Conservation (phyloP, 2,329 filamentous ascomycete genomes). For the Dactylellina leptospora region DNA sequence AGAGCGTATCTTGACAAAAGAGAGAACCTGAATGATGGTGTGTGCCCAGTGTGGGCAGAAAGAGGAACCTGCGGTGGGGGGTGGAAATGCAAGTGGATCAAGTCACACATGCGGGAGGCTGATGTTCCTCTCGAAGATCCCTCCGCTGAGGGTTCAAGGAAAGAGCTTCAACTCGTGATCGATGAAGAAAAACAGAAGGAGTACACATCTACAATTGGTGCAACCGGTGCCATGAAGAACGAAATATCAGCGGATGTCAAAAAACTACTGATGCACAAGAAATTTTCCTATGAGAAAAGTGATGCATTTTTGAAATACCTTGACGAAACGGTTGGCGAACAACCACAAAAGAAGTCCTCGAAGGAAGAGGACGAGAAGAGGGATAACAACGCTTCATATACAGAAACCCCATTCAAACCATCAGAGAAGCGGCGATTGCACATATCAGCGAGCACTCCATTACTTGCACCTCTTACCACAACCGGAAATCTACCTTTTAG, state of each 20-base stretch:
- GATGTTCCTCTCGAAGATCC: slow-evolving; percentile 60
- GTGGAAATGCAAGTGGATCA: slow-evolving; percentile 93
- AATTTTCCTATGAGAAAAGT: slow-evolving; percentile 74
- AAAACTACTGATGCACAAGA: slow-evolving; percentile 77
- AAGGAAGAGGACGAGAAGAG: slow-evolving; percentile 62
- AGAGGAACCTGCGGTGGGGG: slow-evolving; percentile 78
- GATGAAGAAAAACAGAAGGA: slow-evolving; percentile 63
- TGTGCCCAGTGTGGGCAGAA: slow-evolving; percentile 81
- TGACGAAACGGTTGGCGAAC: slow-evolving; percentile 69
- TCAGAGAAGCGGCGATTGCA: slow-evolving; percentile 95
- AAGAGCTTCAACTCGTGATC: slow-evolving; percentile 59
- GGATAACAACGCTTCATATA: slow-evolving; percentile 80
- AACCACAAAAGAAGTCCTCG: slow-evolving; percentile 63
- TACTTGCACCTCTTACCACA: slow-evolving; percentile 92
- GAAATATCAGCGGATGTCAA: slow-evolving; percentile 75
- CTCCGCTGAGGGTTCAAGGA: slow-evolving; percentile 47
- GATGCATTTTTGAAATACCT: slow-evolving; percentile 82
- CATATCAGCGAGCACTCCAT: slow-evolving; percentile 90
- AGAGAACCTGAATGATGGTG: slow-evolving; percentile 77
- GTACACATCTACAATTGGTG: slow-evolving; percentile 55
- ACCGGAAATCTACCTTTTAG: slow-evolving; percentile 97
- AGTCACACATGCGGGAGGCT: slow-evolving; percentile 84
- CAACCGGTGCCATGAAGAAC: slow-evolving; percentile 73
- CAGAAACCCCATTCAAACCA: slow-evolving; percentile 85
- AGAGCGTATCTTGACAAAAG: slow-evolving; percentile 85